phyloP scores from a whole-genome alignment of 2,329 filamentous ascomycete species.

The Penicillium sclerotiorum region DNA sequence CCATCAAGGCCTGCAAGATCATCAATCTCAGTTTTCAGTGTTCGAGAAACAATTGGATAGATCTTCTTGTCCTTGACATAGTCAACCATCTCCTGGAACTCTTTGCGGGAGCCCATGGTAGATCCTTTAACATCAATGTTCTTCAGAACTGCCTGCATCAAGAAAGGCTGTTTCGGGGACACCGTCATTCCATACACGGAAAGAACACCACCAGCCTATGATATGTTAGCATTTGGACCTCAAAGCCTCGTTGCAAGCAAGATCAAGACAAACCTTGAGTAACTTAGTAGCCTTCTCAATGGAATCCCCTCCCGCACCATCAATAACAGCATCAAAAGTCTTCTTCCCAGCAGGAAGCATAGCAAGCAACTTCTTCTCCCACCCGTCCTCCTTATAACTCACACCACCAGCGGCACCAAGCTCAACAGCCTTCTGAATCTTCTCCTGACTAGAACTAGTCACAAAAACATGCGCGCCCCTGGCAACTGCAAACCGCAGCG shows the following conservation, averaged over 20 bases:
- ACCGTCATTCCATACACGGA: slow-evolving; percentile 90
- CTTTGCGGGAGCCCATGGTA: slow-evolving; percentile 88
- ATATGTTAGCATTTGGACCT: slow-evolving; percentile 14
- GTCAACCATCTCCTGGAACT: slow-evolving; percentile 87
- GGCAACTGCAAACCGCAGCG: slow-evolving; percentile 75
- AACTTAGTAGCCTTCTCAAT: slow-evolving; percentile 68
- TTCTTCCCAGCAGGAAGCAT: slow-evolving; percentile 65
- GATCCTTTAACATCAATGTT: slow-evolving; percentile 85
- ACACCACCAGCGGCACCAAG: slow-evolving; percentile 83
- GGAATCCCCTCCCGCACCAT: slow-evolving; percentile 86
- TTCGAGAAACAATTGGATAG: slow-evolving; percentile 74
- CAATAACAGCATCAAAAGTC: slow-evolving; percentile 79
- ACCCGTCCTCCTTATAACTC: slow-evolving; percentile 73
- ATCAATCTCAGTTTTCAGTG: slow-evolving; percentile 68
- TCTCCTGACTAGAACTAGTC: slow-evolving; percentile 72
- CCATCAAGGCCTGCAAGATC: slow-evolving; percentile 77
- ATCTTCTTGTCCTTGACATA: slow-evolving; percentile 77
- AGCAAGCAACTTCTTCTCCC: slow-evolving; percentile 73
- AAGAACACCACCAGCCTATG: slow-evolving; percentile 74
- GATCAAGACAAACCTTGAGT: slow-evolving; percentile 60
- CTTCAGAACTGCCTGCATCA: slow-evolving; percentile 79
- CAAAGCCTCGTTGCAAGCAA: not conserved
- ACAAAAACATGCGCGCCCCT: slow-evolving; percentile 79
- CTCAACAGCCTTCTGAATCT: slow-evolving; percentile 69
- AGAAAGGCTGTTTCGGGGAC: slow-evolving; percentile 80